These are phyloP conservation scores for Mortierella sp. DNA, from an alignment of 371 early-diverging fungal genomes.

Conservation along the genomic window DNA sequence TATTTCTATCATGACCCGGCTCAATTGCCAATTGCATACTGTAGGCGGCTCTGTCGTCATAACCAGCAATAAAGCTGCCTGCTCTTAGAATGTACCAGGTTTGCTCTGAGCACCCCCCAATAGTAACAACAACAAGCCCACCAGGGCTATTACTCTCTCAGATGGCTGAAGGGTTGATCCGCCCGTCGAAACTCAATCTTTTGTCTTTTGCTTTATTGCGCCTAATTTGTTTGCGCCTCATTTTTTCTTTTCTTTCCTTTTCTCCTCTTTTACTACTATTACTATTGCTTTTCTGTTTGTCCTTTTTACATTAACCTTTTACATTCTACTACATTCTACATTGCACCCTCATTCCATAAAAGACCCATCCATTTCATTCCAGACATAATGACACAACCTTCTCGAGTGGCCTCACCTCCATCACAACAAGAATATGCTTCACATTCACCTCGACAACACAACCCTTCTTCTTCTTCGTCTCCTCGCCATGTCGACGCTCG, in stretches of 20 bases:
- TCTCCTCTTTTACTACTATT: conserved; percentile 7
- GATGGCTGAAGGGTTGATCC: conserved; percentile 6
- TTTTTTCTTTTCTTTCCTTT: conserved; percentile 2
- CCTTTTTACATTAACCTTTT: not conserved
- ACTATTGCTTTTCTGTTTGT: not conserved
- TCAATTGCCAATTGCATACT: too few relatives aligned
- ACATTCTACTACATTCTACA: not conserved
- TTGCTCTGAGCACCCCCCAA: not conserved
- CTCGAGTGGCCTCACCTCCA: conserved; percentile 27
- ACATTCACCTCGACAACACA: conserved; percentile 17
- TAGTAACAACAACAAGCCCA: not conserved
- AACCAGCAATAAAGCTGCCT: not conserved
- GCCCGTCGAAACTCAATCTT: conserved; percentile 2
- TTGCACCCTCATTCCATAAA: not conserved
- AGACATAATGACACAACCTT: conserved; percentile 33
- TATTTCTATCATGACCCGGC: too few relatives aligned
- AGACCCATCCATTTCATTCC: conserved; percentile 4
- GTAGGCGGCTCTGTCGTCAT: too few relatives aligned
- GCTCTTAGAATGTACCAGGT: not conserved
- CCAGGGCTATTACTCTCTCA: not conserved
- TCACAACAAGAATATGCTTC: conserved; percentile 26
- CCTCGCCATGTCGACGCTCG: conserved; percentile 25
- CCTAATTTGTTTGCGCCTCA: not conserved
- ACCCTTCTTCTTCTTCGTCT: conserved; percentile 10
- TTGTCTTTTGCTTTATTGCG: not conserved